Percentiles rank a stretch among this genome's conserved stretches.
Conservation (phyloP, 139 green algal species). For the Pseudopediastrum boryanum region DNA sequence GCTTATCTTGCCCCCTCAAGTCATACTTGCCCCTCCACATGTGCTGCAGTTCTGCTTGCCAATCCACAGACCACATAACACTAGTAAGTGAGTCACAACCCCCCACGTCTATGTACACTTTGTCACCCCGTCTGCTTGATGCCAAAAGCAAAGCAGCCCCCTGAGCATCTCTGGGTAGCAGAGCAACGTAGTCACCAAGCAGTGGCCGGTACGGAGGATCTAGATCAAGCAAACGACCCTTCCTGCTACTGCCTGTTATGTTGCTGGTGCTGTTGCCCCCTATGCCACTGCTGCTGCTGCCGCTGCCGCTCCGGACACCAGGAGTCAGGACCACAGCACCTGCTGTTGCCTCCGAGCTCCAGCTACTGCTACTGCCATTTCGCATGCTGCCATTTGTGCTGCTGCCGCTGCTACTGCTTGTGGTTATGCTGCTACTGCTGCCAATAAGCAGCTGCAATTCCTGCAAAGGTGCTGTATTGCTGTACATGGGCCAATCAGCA, state of each 20-base stretch:
- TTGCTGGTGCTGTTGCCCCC: too few relatives aligned
- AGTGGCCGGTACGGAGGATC: slow-evolving; percentile 37
- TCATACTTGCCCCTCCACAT: slow-evolving; percentile 27
- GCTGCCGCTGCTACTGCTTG: not conserved
- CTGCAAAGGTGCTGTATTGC: slow-evolving; percentile 26
- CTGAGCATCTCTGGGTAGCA: slow-evolving; percentile 15
- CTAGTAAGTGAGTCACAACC: slow-evolving; percentile 12
- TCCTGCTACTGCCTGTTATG: not conserved
- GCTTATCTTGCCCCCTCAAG: not conserved
- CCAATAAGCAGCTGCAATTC: slow-evolving; percentile 17
- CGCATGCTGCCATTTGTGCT: not conserved
- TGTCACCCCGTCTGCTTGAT: slow-evolving; percentile 15
- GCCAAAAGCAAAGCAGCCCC: slow-evolving; percentile 18
- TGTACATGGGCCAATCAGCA: slow-evolving; percentile 20
- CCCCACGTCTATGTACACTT: slow-evolving; percentile 22
- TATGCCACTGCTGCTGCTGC: not conserved
- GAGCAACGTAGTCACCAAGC: slow-evolving; percentile 11
- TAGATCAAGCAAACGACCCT: not conserved
- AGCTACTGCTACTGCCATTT: not conserved
- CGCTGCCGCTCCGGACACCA: not conserved
- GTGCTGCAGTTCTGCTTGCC: not conserved
- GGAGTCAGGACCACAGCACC: not conserved
- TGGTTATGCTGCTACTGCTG: not conserved
- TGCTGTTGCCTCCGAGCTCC: not conserved
- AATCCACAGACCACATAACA: slow-evolving; percentile 6